phyloP scores from a whole-genome alignment of 441 rosid species.

The Jatropha multifida region DNA sequence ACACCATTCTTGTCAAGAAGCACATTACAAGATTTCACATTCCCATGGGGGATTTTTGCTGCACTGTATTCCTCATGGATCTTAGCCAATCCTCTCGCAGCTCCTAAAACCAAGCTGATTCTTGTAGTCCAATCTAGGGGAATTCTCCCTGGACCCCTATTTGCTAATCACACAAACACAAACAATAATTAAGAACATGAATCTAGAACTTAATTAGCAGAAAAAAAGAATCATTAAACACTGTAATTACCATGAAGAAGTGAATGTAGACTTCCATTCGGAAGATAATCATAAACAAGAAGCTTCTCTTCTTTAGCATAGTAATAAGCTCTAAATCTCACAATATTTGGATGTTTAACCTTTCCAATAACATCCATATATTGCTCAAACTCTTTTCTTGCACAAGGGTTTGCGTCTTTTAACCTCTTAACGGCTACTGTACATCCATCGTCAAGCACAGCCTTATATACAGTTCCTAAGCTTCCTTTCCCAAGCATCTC shows the following conservation, averaged over 20 bases:
- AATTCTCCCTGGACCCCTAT: conserved; percentile 85
- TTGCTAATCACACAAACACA: conserved; percentile 37
- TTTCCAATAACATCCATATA: conserved; percentile 91
- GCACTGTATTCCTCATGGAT: conserved; percentile 68
- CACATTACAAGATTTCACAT: conserved; percentile 78
- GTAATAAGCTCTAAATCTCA: conserved; percentile 84
- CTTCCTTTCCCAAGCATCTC: conserved; percentile 98
- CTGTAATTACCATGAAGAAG: conserved; percentile 75
- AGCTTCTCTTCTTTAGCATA: conserved; percentile 96
- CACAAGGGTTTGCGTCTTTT: conserved; percentile 92
- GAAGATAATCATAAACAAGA: conserved; percentile 82
- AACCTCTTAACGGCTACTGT: conserved; percentile 85
- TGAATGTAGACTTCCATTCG: conserved; percentile 81
- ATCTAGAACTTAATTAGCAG: background rate
- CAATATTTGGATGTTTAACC: conserved; percentile 72
- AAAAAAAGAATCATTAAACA: background rate
- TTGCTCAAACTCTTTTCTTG: conserved; percentile 83
- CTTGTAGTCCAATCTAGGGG: conserved; percentile 98
- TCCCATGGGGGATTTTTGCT: conserved; percentile 80
- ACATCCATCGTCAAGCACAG: conserved; percentile 72
- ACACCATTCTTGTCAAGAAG: conserved; percentile 84
- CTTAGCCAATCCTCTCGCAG: conserved; percentile 83
- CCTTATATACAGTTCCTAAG: conserved; percentile 87
- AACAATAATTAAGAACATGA: background rate
- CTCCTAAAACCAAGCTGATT: conserved; percentile 79